Conservation (phyloP, 202 grass and related monocot species). For the Bolboschoenoplectus hybrid region DNA sequence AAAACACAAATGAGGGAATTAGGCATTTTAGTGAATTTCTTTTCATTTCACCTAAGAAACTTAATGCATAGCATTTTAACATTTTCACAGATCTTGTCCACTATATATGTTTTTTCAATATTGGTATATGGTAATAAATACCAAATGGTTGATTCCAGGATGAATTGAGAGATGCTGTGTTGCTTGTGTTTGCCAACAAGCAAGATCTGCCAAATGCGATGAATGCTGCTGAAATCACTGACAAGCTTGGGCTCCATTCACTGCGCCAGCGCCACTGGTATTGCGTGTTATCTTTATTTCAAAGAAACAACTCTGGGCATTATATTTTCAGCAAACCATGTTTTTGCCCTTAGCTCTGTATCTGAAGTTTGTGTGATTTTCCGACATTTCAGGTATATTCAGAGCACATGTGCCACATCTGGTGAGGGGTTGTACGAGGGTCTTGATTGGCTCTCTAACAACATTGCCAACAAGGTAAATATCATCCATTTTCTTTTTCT, state of each 20-base stretch:
- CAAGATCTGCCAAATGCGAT: constrained; percentile 97
- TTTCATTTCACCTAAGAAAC: constrained; percentile 5
- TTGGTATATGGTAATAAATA: neutral
- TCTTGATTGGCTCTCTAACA: constrained; percentile 91
- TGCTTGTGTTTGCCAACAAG: constrained; percentile 96
- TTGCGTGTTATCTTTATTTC: neutral
- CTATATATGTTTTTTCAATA: neutral
- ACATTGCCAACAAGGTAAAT: constrained; percentile 91
- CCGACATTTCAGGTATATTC: constrained; percentile 71
- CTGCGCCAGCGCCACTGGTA: constrained; percentile 94
- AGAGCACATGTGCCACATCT: constrained; percentile 91
- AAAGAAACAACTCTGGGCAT: neutral
- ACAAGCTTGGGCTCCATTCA: constrained; percentile 90
- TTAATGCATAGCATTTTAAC: neutral
- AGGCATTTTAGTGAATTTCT: neutral
- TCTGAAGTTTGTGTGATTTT: constrained; percentile 10
- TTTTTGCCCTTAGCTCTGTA: neutral
- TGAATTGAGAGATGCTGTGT: constrained; percentile 84
- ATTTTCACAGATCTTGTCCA: neutral
- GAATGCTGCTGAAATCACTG: constrained; percentile 90
- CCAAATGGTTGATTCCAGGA: constrained; percentile 48
- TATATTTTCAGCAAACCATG: neutral
- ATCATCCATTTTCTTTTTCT: neutral
- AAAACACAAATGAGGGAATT: neutral
- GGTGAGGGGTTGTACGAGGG: constrained; percentile 93